Base-by-base conservation (phyloP, 495 filamentous ascomycete species). In the Talaromyces wortmannii region DNA sequence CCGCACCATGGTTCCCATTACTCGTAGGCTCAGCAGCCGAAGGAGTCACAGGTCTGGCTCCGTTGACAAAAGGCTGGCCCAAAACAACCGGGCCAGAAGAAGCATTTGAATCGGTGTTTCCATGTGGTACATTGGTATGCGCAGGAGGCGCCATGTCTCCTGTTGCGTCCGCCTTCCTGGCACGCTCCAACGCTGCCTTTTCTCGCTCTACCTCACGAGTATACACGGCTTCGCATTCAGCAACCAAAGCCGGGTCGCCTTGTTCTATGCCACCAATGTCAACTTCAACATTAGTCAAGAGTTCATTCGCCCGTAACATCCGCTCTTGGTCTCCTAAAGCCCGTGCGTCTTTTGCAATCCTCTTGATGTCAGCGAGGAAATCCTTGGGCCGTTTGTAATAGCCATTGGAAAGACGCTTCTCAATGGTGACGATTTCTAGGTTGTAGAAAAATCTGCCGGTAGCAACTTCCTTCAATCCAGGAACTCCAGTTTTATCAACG, bases 371-470 rank as follows among this genome's bases (percentile, higher is more conserved):
- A 31, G 83, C 82, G 52, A 94, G 69, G 61, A 96, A 98, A 62
- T 97, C 91, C 55, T 82, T 83, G 0, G 91, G 86, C 13, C 90
- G 79, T 63, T 89, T 90, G 70, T 98, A 98, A 67, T 87, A 97
- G 16, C 95, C 94, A 69, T 97, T 96, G 5, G 90, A 90, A 23
- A 97, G 77, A 32, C 94, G 86, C 63, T 94, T 90, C 73, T 98
- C 94, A 53, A 98, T 96, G 6, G 88, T 94, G 4, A 83, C 86
- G n/a, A 89, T 86, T 59, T 97, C 91, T 50, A 97, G 72, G 60
- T 98, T 98, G 73, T 97, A 97, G 63, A 82, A 97, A 67, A 91
- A 91, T 63, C 92, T 95, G 45, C 81, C 83, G 1, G 85, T 87
- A 4, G 78, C 78, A 13, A 77, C 78, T 56, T 95, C 84, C 15